Evolutionary conservation across 768 basidiomycete genomes (phyloP).

Genomic region (Kwoniella shandongensis): DNA sequence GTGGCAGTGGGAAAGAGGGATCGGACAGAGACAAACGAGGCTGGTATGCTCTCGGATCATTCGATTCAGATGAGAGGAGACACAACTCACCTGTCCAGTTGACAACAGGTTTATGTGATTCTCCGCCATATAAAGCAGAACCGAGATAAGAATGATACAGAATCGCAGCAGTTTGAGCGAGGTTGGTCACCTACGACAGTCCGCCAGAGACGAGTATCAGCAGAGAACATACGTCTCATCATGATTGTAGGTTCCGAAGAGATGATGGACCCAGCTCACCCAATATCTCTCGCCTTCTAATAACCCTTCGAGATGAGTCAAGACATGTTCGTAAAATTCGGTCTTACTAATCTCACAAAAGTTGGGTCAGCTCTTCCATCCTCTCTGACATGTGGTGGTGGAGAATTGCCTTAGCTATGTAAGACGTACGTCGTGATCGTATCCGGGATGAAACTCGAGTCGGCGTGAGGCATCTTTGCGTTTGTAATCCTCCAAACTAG

Average conservation of each 20-base stretch:
- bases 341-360: constrained; percentile 57
- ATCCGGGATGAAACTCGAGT: constrained; percentile 69
- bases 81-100: constrained; percentile 84
- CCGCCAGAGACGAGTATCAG: constrained; percentile 2
- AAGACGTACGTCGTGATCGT: constrained; percentile 59
- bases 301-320: constrained; percentile 63
- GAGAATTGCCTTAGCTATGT: no score
- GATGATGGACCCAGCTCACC: constrained; percentile 58
- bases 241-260: neutral
- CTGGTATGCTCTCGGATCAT: no score
- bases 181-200: constrained; percentile 70
- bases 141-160: constrained; percentile 75
- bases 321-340: constrained; percentile 78
- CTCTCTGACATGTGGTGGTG: no score
- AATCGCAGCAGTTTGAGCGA: constrained; percentile 77
- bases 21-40: no score
- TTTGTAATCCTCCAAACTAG: neutral
- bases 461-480: constrained; percentile 74
- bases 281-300: constrained; percentile 71
- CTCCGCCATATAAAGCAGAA: constrained; percentile 65
- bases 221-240: no score
- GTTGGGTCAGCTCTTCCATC: neutral
- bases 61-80: neutral
- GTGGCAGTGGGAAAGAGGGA: no score
- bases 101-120: constrained; percentile 63